phyloP scores from a whole-genome alignment of 257 asterid genomes.

The Rehmannia glutinosa region DNA sequence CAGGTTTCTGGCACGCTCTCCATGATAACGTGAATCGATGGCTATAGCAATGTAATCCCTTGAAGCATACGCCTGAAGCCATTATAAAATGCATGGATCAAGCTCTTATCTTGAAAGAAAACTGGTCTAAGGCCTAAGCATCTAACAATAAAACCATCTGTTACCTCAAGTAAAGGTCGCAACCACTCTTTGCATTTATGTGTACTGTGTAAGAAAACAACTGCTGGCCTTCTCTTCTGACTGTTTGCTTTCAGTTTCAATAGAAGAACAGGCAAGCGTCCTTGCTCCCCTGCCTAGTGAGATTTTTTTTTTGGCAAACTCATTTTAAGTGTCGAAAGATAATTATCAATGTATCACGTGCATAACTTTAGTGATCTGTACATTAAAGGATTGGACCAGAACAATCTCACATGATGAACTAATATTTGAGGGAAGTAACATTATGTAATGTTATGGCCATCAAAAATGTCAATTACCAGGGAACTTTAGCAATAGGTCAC shows the following conservation, averaged over 20 bases:
- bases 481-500: neutral
- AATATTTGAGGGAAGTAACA: neutral
- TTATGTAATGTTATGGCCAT: too few relatives aligned
- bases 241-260: constrained; percentile 53
- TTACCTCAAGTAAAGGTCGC: constrained; percentile 88
- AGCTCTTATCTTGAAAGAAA: neutral
- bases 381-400: neutral
- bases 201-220: constrained; percentile 89
- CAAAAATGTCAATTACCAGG: neutral
- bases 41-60: constrained; percentile 83
- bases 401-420: neutral
- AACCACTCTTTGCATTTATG: constrained; percentile 91
- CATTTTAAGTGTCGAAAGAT: neutral
- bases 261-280: constrained; percentile 75
- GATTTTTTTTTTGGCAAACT: neutral
- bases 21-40: constrained; percentile 95
- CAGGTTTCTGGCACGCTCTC: constrained; percentile 75
- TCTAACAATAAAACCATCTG: constrained; percentile 10
- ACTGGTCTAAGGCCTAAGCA: neutral
- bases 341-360: neutral
- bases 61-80: constrained; percentile 84
- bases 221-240: constrained; percentile 59
- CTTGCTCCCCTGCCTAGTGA: constrained; percentile 85
- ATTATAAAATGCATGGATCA: neutral
- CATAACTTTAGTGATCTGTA: neutral